phyloP scores from a whole-genome alignment of 202 grass and related monocot species.

The Carex arenaria region DNA sequence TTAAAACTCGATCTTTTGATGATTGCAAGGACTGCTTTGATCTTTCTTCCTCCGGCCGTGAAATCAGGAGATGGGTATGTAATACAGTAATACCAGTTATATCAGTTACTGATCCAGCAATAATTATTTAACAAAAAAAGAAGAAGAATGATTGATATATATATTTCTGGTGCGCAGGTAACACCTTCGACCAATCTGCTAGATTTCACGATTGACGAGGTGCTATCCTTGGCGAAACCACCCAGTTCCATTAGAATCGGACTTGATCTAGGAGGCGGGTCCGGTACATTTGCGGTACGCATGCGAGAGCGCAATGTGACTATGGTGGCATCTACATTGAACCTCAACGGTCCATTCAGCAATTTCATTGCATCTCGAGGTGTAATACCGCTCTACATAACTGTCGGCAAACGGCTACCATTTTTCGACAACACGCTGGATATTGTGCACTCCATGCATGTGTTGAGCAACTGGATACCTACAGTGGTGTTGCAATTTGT shows the following conservation, averaged over 20 bases:
- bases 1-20: conserved; percentile 2
- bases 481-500: conserved; percentile 31
- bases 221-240: conserved; percentile 35
- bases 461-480: conserved; percentile 44
- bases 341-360: conserved; percentile 45
- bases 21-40: conserved; percentile 50
- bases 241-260: conserved; percentile 41
- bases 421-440: conserved; percentile 58
- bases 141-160: background rate
- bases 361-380: conserved; percentile 48
- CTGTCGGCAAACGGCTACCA: conserved; percentile 30
- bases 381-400: conserved; percentile 38
- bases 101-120: background rate
- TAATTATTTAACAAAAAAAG: background rate
- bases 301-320: conserved; percentile 47
- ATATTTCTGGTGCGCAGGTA: background rate
- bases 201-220: conserved; percentile 39
- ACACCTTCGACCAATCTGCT: conserved; percentile 19
- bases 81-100: background rate
- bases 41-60: conserved; percentile 25
- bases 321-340: conserved; percentile 45
- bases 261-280: conserved; percentile 50
- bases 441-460: conserved; percentile 53
- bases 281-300: conserved; percentile 41
- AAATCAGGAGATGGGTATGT: conserved; percentile 39